Evolutionary conservation across 139 green algal species (phyloP).

Genomic region (Mesotaenium endlicherianum): DNA sequence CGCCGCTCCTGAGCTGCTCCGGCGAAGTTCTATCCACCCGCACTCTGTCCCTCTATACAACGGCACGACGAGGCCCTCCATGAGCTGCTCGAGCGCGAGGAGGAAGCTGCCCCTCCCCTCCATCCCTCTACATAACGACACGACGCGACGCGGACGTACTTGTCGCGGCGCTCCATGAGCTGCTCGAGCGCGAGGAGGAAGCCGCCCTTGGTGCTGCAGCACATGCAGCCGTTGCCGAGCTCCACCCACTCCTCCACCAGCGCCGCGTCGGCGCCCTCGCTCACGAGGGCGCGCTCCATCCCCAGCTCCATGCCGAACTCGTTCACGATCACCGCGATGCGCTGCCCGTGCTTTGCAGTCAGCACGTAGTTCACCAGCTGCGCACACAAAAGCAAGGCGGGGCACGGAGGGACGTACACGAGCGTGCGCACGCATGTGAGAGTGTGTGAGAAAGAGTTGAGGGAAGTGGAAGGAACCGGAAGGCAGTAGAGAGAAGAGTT

Average conservation of each 20-base stretch:
- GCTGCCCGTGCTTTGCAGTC: slow-evolving; percentile 69
- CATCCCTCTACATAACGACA: too few species aligned
- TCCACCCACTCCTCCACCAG: slow-evolving; percentile 83
- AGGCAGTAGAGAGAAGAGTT: neutral
- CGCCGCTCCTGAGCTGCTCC: too few species aligned
- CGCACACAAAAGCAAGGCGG: too few species aligned
- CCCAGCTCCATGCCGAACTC: slow-evolving; percentile 77
- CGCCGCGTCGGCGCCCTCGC: slow-evolving; percentile 14
- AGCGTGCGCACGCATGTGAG: neutral
- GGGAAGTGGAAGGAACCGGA: neutral
- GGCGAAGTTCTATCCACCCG: too few species aligned
- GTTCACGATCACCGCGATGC: slow-evolving; percentile 89
- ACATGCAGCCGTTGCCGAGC: slow-evolving; percentile 97
- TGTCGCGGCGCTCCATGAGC: slow-evolving; percentile 42
- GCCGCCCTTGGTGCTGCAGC: slow-evolving; percentile 90
- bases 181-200: slow-evolving; percentile 72
- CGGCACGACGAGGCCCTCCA: slow-evolving; percentile 34
- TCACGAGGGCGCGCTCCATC: slow-evolving; percentile 79
- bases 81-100: slow-evolving; percentile 51
- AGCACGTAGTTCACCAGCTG: slow-evolving; percentile 88
- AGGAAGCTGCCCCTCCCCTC: too few species aligned
- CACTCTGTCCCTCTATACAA: too few species aligned
- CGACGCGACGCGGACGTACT: slow-evolving; percentile 28
- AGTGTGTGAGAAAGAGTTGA: neutral
- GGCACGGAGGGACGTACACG: neutral